These are phyloP conservation scores for Neurospora discreta DNA, from an alignment of 495 filamentous ascomycete genomes.

Conservation along the genomic window DNA sequence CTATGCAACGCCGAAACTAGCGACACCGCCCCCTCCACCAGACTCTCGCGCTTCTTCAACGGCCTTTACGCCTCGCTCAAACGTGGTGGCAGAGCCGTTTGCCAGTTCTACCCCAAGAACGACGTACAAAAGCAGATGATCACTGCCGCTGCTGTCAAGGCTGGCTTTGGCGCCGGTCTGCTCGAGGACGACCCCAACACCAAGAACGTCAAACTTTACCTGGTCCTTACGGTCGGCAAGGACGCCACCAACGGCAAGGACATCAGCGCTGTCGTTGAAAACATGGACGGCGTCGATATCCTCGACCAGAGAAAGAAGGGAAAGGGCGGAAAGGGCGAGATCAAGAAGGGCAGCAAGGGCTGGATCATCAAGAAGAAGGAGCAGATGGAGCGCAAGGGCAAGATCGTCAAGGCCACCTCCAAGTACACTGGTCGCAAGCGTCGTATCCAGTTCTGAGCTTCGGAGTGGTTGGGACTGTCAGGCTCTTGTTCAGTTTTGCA, in stretches of 20 bases:
- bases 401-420: constrained; percentile 77
- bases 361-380: constrained; percentile 96
- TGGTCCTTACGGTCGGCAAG: constrained; percentile 87
- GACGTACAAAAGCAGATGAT: constrained; percentile 87
- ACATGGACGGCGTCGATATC: constrained; percentile 82
- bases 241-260: constrained; percentile 57
- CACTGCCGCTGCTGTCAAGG: constrained; percentile 73
- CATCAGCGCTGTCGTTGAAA: constrained; percentile 75
- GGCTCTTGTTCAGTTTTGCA: background rate
- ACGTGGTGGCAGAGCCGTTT: constrained; percentile 82
- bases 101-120: constrained; percentile 97
- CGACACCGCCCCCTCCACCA: constrained; percentile 64
- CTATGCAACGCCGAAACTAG: constrained; percentile 88
- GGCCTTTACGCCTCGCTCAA: constrained; percentile 78
- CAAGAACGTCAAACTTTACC: constrained; percentile 85
- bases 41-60: constrained; percentile 78
- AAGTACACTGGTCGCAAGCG: constrained; percentile 91
- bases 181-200: constrained; percentile 92
- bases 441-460: constrained; percentile 38
- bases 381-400: constrained; percentile 87
- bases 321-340: constrained; percentile 36
- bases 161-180: constrained; percentile 90
- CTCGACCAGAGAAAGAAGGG: constrained; percentile 55
- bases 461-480: background rate
- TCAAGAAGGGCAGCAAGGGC: constrained; percentile 68